A percentile compares a stretch with the other conserved stretches of the same genome.
phyloP scores from a whole-genome alignment of 2,329 filamentous ascomycete genomes.

The Aspergillus tubingensis region DNA sequence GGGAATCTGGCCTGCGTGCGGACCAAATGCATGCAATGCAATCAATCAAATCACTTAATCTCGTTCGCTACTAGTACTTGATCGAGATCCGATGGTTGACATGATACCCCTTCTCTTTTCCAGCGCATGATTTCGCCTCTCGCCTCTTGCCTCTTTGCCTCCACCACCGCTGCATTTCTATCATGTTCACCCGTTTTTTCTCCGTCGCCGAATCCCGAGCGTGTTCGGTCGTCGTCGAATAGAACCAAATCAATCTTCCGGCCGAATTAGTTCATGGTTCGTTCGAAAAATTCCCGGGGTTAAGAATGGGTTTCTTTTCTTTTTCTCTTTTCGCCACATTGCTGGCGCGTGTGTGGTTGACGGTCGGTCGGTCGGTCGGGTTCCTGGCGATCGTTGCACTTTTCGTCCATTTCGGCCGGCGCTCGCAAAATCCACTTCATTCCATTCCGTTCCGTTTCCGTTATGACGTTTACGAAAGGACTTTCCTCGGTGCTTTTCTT shows the following conservation, averaged over 20 bases:
- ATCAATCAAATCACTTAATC: neutral
- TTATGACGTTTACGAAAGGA: conserved; percentile 2
- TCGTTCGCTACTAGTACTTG: neutral
- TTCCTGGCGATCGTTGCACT: conserved; percentile 2
- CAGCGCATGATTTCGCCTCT: neutral
- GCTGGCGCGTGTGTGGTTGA: neutral
- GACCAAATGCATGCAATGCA: neutral
- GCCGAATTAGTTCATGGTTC: too few species aligned
- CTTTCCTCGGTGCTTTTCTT: neutral
- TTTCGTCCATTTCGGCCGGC: neutral
- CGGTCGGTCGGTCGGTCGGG: neutral
- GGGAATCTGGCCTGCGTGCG: neutral
- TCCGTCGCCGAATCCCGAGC: too few species aligned
- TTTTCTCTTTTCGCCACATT: neutral
- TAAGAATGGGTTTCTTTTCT: neutral
- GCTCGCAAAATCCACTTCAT: neutral
- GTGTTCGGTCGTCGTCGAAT: too few species aligned
- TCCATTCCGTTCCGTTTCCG: neutral
- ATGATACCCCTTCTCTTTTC: neutral
- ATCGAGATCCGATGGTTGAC: neutral
- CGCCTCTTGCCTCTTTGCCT: too few species aligned
- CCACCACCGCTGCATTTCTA: too few species aligned
- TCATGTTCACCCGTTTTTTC: too few species aligned
- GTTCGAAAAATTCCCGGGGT: neutral
- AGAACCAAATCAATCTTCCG: too few species aligned